These are phyloP conservation scores for Sugiyamaella castrensis DNA, from an alignment of 1,139 yeast species.

Conservation along the genomic window DNA sequence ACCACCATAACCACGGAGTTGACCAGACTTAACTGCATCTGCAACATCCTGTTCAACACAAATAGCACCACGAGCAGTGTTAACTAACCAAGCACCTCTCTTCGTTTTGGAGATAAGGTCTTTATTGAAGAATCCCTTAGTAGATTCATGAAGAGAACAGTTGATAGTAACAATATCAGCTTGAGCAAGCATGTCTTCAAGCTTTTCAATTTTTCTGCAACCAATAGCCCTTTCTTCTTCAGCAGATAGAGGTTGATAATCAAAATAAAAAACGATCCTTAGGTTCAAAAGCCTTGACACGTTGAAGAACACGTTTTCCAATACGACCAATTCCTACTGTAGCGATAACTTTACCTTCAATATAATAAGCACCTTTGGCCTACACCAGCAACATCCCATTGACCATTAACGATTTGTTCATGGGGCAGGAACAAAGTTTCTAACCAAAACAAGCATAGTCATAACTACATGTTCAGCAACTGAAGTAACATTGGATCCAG, in stretches of 20 bases:
- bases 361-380: conserved; percentile 73
- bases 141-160: conserved; percentile 70
- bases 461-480: conserved; percentile 80
- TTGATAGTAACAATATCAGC: conserved; percentile 76
- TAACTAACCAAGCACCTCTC: conserved; percentile 71
- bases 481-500: conserved; percentile 75
- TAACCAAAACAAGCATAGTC: conserved; percentile 67
- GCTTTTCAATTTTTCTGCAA: conserved; percentile 57
- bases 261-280: conserved; percentile 69
- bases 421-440: conserved; percentile 83
- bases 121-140: conserved; percentile 66
- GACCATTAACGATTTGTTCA: conserved; percentile 56
- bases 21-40: conserved; percentile 66
- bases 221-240: conserved; percentile 55
- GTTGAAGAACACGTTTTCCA: conserved; percentile 71
- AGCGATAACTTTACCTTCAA: conserved; percentile 71
- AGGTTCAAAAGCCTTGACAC: conserved; percentile 70
- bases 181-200: conserved; percentile 65
- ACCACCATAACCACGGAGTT: conserved; percentile 75
- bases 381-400: conserved; percentile 76
- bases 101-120: conserved; percentile 67
- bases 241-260: conserved; percentile 64
- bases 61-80: conserved; percentile 84
- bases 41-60: conserved; percentile 72
- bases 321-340: conserved; percentile 84